Conservation (phyloP, 2,329 filamentous ascomycete genomes). For the Penicillium brasilianum region DNA sequence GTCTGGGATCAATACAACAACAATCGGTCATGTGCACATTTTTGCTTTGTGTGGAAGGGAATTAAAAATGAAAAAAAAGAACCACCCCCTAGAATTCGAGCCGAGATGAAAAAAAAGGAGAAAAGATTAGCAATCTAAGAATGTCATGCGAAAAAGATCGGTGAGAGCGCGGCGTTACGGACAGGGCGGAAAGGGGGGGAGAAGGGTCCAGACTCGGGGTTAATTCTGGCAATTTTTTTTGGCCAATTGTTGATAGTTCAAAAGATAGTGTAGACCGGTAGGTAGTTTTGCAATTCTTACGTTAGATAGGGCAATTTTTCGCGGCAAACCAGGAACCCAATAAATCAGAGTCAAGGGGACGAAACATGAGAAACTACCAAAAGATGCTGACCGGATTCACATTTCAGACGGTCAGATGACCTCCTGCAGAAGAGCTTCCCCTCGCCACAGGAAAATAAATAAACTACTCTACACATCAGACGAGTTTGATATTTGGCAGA, state of each 20-base stretch:
- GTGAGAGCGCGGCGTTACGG: conserved; percentile 6
- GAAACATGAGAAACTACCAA: background rate
- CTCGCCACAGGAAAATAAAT: too few relatives aligned
- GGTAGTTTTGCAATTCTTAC: too few relatives aligned
- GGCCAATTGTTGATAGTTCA: too few relatives aligned
- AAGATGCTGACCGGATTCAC: background rate
- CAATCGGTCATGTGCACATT: conserved; percentile 8
- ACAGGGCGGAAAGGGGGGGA: conserved; percentile 1
- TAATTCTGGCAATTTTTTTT: background rate
- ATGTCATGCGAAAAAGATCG: conserved; percentile 7
- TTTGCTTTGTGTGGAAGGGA: background rate
- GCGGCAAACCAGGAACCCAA: background rate
- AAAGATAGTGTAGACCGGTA: too few relatives aligned
- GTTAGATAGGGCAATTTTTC: background rate
- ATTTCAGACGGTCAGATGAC: background rate
- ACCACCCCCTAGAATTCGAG: background rate
- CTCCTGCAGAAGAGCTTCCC: background rate
- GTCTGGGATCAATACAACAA: conserved; percentile 3
- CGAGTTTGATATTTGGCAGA: too few relatives aligned
- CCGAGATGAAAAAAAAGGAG: background rate
- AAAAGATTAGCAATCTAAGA: background rate
- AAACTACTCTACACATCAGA: too few relatives aligned
- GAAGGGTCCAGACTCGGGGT: background rate
- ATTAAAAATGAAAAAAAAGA: background rate
- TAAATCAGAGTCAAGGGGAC: background rate